phyloP scores from a whole-genome alignment of 2,329 filamentous ascomycete species.

The Epichloe amarillans region DNA sequence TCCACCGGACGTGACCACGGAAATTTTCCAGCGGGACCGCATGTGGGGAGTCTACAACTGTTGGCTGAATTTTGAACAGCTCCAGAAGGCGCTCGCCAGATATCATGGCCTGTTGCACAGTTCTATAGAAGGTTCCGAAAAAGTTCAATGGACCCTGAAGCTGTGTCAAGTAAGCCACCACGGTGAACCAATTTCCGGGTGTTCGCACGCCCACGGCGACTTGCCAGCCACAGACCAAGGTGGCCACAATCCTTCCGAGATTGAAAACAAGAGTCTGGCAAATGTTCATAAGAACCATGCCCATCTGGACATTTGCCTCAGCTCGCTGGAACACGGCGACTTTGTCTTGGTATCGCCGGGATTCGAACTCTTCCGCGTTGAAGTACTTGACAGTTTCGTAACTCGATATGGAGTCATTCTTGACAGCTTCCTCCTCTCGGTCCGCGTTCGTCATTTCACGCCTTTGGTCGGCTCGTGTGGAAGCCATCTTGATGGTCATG shows the following conservation, averaged over 20 bases:
- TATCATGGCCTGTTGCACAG: slow-evolving; percentile 93
- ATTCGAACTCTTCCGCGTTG: slow-evolving; percentile 72
- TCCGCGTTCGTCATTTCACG: slow-evolving; percentile 91
- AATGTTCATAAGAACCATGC: slow-evolving; percentile 69
- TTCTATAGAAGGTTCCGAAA: slow-evolving; percentile 93
- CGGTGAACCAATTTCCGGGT: slow-evolving; percentile 58
- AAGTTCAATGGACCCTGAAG: slow-evolving; percentile 68
- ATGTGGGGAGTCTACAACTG: slow-evolving; percentile 64
- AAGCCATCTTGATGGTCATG: slow-evolving; percentile 89
- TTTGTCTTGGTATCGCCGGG: slow-evolving; percentile 56
- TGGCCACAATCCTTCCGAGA: slow-evolving; percentile 56
- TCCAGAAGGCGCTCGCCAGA: slow-evolving; percentile 91
- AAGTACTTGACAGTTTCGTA: slow-evolving; percentile 94
- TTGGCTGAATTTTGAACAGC: slow-evolving; percentile 90
- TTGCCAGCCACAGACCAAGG: slow-evolving; percentile 65
- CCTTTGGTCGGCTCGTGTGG: slow-evolving; percentile 80
- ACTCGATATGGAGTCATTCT: slow-evolving; percentile 97
- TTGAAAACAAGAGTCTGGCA: slow-evolving; percentile 72
- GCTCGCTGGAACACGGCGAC: slow-evolving; percentile 59
- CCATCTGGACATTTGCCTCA: slow-evolving; percentile 64
- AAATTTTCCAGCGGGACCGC: slow-evolving; percentile 53
- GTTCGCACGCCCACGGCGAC: slow-evolving; percentile 52
- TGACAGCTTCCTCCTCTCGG: slow-evolving; percentile 89
- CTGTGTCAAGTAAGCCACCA: slow-evolving; percentile 68
- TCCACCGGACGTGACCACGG: slow-evolving; percentile 71